Evolutionary conservation across 768 basidiomycete genomes (phyloP), one percentile per base, ranked within the genome.

Genomic region (Agrocybe praecox): DNA sequence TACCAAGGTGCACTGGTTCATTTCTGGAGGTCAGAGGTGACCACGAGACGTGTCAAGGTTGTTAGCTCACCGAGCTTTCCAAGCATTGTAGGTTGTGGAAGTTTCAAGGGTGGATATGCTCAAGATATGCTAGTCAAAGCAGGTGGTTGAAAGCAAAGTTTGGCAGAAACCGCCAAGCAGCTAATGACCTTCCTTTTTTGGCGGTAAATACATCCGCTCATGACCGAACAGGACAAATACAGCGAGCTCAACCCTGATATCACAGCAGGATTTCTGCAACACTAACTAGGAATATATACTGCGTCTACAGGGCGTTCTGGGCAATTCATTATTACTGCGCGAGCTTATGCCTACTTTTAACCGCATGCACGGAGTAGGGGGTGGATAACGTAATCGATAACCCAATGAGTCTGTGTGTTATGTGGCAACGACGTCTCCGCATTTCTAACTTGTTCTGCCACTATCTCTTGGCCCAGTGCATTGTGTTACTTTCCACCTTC

Each of bases 31-130:
- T 42, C 57, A 55, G 50, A 34, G 55, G 54, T 62, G 29, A 36
- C 46, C 19, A 43, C 50, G 49, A 22, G 52, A 52, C 10, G 22
- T 52, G 5, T 29, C 22, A 29, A 32, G 11, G 17, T 19, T 22
- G 42, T 46, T 18, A 43, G 65, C 75, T 49, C 60, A 77, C 80
- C 73, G 47, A 90, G 74, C 69, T 77, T 86, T 56, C 88, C 86
- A 40, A 90, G 74, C 86, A 90, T 88, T 50, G 55, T 59, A 45
- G 52, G 24, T 9, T 33, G 21, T 19, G 32, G 43, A 22, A 29
- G 19, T 29, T 33, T 40, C 42, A 52, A 40, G 24, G 17, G 15
- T 2, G 26, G 23, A 36, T 6, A 9, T 19, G 45, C 26, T 24
- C n/a, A n/a, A n/a, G 15, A 17, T 45, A n/a, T 24, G 43, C 32